A percentile compares a stretch with the other conserved stretches of the same genome.
Conservation (phyloP, 352 stramenopile genomes). For the Phytopythium litorale region DNA sequence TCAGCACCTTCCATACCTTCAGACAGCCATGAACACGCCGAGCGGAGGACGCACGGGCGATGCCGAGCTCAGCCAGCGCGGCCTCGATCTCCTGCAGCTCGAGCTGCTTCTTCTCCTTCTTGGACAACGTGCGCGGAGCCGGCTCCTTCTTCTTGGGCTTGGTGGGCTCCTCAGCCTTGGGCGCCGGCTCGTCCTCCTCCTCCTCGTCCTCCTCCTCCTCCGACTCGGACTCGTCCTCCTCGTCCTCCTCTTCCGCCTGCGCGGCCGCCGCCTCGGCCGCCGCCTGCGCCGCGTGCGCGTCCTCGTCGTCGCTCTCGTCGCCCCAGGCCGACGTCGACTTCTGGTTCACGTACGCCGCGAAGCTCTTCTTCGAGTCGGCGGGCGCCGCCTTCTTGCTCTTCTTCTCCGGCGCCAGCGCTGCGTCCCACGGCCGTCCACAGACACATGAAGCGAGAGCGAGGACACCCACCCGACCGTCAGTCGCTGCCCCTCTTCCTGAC, state of each 20-base stretch:
- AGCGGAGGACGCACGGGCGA: conserved; percentile 25
- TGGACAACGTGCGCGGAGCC: conserved; percentile 47
- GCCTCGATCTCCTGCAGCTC: conserved; percentile 76
- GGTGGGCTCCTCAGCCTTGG: conserved; percentile 14
- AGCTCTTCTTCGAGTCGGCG: conserved; percentile 37
- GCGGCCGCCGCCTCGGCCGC: conserved; percentile 18
- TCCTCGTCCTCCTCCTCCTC: conserved; percentile 31
- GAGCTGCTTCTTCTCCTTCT: conserved; percentile 81
- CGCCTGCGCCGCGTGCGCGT: conserved; percentile 29
- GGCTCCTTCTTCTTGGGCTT: conserved; percentile 29
- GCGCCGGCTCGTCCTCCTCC: conserved; percentile 32
- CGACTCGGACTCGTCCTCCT: conserved; percentile 37
- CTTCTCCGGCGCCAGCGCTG: conserved; percentile 58
- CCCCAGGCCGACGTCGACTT: conserved; percentile 60
- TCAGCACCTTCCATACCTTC: neutral
- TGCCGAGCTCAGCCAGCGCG: conserved; percentile 60
- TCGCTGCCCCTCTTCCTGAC: neutral
- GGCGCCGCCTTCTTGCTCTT: conserved; percentile 61
- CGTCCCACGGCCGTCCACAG: conserved; percentile 6
- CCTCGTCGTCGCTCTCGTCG: conserved; percentile 75
- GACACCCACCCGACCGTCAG: too few relatives aligned
- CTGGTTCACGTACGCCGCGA: conserved; percentile 72
- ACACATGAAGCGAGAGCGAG: too few relatives aligned
- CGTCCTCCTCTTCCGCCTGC: conserved; percentile 30
- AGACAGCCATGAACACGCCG: neutral